A percentile compares a stretch with the other conserved stretches of the same genome.
Evolutionary conservation across 441 rosid species (phyloP).

Genomic region (Hura crepitans): DNA sequence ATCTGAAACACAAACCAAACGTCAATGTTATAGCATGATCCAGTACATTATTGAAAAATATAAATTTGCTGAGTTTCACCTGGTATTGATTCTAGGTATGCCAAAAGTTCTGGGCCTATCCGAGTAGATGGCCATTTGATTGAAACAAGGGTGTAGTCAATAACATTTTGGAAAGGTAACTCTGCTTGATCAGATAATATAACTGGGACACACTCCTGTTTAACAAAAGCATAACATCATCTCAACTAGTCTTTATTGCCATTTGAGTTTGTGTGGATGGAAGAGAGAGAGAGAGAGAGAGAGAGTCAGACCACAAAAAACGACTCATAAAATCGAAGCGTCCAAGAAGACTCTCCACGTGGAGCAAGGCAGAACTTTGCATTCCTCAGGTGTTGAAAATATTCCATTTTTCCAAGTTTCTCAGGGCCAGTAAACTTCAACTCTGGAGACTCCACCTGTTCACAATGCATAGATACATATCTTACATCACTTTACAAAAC

Average conservation of each 20-base stretch:
- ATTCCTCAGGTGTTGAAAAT: constrained; percentile 81
- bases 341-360: constrained; percentile 97
- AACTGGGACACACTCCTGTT: constrained; percentile 94
- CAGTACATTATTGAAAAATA: background rate
- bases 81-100: constrained; percentile 77
- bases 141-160: constrained; percentile 69
- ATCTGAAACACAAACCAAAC: constrained; percentile 41
- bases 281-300: constrained; percentile 18
- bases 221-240: constrained; percentile 16
- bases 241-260: background rate
- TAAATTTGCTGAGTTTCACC: constrained; percentile 34
- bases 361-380: constrained; percentile 97
- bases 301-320: constrained; percentile 91
- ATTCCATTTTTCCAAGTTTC: constrained; percentile 69
- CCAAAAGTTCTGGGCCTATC: constrained; percentile 68
- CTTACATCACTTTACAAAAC: constrained; percentile 5
- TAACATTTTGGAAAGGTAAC: constrained; percentile 83
- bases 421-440: constrained; percentile 80
- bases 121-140: constrained; percentile 89
- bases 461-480: constrained; percentile 32
- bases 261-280: background rate
- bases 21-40: background rate
- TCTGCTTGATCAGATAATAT: constrained; percentile 82
- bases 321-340: constrained; percentile 89
- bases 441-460: constrained; percentile 94